Conservation (phyloP, 305 asterid species). For the Fraxinus floribunda region DNA sequence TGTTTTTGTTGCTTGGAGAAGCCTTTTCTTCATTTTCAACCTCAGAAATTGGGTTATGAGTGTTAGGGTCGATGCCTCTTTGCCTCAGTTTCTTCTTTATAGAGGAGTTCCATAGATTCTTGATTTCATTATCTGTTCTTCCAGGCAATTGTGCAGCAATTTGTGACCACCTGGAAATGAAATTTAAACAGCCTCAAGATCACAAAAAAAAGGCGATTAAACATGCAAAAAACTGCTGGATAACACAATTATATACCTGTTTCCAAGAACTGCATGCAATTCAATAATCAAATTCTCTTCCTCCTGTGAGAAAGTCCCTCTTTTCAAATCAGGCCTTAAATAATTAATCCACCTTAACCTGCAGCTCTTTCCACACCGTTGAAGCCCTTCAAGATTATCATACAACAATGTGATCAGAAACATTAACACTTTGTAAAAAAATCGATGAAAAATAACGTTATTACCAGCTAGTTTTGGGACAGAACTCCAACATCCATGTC, state of each 20-base stretch:
- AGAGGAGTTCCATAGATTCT: constrained; percentile 94
- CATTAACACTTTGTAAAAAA: background rate
- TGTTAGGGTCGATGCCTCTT: constrained; percentile 82
- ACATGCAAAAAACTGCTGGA: background rate
- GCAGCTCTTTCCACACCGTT: constrained; percentile 90
- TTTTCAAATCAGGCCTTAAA: constrained; percentile 81
- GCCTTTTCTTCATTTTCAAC: constrained; percentile 39
- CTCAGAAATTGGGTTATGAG: constrained; percentile 74
- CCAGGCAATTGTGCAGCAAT: constrained; percentile 91
- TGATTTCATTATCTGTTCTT: constrained; percentile 90
- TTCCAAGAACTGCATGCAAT: constrained; percentile 81
- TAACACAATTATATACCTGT: constrained; percentile 45
- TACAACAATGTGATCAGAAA: background rate
- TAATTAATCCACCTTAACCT: constrained; percentile 83
- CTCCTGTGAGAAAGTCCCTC: constrained; percentile 77
- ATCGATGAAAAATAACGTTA: background rate
- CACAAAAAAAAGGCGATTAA: background rate
- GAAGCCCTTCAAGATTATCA: constrained; percentile 49
- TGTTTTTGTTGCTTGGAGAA: constrained; percentile 29
- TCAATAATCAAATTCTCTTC: constrained; percentile 83
- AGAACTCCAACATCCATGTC: constrained; percentile 97
- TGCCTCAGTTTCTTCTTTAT: constrained; percentile 90
- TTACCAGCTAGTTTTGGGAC: constrained; percentile 86
- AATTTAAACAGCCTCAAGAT: background rate
- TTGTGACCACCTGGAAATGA: constrained; percentile 74